Evolutionary conservation across 306 rosid species (phyloP), one percentile per base, ranked within the genome.

Genomic region (Rosa rugosa): DNA sequence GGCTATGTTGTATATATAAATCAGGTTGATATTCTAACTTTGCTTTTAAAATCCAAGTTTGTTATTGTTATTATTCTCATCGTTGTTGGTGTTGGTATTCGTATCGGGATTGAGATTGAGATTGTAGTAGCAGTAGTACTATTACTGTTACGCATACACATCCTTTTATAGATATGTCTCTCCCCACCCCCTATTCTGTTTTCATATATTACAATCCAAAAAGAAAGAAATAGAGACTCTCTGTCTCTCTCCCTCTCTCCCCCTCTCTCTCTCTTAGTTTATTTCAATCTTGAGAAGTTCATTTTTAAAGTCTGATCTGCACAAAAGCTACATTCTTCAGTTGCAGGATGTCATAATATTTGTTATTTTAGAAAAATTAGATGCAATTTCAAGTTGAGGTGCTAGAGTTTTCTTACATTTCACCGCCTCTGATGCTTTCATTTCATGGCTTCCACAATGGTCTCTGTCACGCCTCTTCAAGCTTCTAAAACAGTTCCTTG

Each of bases 1-100:
- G 99, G 99, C 85, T 95, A 92, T 79, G 86, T 87, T 78, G 93
- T 95, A 47, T 90, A 71, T 72, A 80, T 92, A 85, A 91, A 83
- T 70, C 91, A 88, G 91, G 89, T 83, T 73, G 34, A 17, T 5
- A 69, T 77, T 67, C 46, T 18, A 11, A 44, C 22, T 45, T 18
- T 23, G 2, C 41, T 31, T 75, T 44, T 17, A 18, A 46, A 69
- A 68, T 73, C 72, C 17, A 75, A 59, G 72, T 8, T 70, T 73
- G 2, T 38, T 59, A 13, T 49, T 14, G 8, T 23, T 46, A 14
- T 25, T 16, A 13, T 46, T 47, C 23, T 25, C 16, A 17, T 46
- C 57, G 11, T 16, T 23, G 10, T 71, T 44, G 49, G 34, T 50
- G 42, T 69, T 16, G 6, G 20, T 70, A 13, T 12, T 14, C 34